phyloP scores from a whole-genome alignment of 2,329 filamentous ascomycete species.

The Chaetothyriales sp. region DNA sequence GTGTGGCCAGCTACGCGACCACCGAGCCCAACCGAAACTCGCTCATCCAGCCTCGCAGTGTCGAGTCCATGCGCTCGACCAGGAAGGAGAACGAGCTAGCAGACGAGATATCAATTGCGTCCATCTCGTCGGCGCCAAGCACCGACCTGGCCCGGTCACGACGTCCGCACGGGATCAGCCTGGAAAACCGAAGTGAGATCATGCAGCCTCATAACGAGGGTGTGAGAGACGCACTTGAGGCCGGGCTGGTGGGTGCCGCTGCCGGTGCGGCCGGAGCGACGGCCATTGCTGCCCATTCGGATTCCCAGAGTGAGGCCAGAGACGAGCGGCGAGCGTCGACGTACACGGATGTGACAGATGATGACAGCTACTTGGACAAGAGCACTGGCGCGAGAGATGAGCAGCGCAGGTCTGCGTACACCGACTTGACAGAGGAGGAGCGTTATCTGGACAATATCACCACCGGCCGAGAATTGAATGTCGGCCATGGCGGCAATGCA shows the following conservation, averaged over 20 bases:
- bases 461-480: constrained; percentile 55
- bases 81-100: constrained; percentile 26
- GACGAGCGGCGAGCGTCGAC: too few relatives aligned
- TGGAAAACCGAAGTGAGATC: constrained; percentile 36
- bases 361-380: constrained; percentile 6
- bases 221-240: background rate
- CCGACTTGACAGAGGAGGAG: constrained; percentile 18
- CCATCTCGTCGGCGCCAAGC: constrained; percentile 42
- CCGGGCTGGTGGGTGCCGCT: background rate
- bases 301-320: too few relatives aligned
- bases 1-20: constrained; percentile 72
- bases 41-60: constrained; percentile 33
- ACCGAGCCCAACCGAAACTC: constrained; percentile 46
- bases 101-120: constrained; percentile 38
- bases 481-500: constrained; percentile 56
- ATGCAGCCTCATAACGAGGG: constrained; percentile 27
- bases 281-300: background rate
- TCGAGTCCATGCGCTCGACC: constrained; percentile 47
- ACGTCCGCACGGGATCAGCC: constrained; percentile 37
- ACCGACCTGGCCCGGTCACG: constrained; percentile 37
- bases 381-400: background rate
- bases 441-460: constrained; percentile 43
- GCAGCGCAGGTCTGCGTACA: background rate
- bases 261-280: background rate
- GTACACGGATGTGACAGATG: constrained; percentile 20